A percentile compares a stretch with the other conserved stretches of the same genome.
Evolutionary conservation across 805 yeast genomes (phyloP).

Genomic region (Saturnispora sekii): DNA sequence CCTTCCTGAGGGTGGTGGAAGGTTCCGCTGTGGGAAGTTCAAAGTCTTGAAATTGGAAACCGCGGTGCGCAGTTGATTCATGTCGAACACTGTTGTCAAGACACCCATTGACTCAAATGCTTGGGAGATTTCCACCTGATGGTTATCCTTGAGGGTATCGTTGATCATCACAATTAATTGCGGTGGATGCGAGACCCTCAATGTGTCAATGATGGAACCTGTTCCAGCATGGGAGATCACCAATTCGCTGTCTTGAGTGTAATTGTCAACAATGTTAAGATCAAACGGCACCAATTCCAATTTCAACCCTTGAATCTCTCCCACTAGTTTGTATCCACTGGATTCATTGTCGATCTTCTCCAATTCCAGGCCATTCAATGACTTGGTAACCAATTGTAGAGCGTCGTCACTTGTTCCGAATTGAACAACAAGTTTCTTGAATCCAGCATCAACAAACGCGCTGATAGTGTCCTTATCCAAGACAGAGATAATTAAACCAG

Average conservation of each 20-base stretch:
- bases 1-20: background rate
- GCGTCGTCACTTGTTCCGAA: slow-evolving; percentile 35
- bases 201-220: slow-evolving; percentile 79
- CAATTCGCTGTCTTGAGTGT: slow-evolving; percentile 40
- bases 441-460: slow-evolving; percentile 29
- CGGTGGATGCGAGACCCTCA: slow-evolving; percentile 29
- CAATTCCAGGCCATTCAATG: background rate
- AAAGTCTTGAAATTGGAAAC: background rate
- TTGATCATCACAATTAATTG: slow-evolving; percentile 66
- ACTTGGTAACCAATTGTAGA: background rate
- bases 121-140: slow-evolving; percentile 69
- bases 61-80: too few relatives aligned
- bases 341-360: background rate
- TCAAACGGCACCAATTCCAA: slow-evolving; percentile 39
- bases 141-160: slow-evolving; percentile 71
- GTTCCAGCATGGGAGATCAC: slow-evolving; percentile 88
- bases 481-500: slow-evolving; percentile 39
- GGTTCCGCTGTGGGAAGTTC: background rate
- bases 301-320: background rate
- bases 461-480: slow-evolving; percentile 28
- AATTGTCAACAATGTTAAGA: slow-evolving; percentile 28
- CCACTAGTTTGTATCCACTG: background rate
- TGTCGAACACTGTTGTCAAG: slow-evolving; percentile 10
- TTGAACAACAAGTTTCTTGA: slow-evolving; percentile 41
- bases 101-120: slow-evolving; percentile 33